A percentile compares a stretch with the other conserved stretches of the same genome.
phyloP scores from a whole-genome alignment of 2,329 filamentous ascomycete species.

The Pseudogymnoascus sp. region DNA sequence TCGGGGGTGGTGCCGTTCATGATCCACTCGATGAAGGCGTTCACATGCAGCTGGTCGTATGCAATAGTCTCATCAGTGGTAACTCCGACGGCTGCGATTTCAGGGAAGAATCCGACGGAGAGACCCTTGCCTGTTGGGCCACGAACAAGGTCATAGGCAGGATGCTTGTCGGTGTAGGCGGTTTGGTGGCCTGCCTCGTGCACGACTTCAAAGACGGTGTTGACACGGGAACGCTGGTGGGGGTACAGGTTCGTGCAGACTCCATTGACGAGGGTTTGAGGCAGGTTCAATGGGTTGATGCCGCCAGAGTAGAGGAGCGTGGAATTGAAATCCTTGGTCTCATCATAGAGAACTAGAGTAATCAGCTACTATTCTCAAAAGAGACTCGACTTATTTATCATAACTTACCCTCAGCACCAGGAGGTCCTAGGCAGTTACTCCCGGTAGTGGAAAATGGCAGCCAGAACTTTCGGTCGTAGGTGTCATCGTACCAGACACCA shows the following conservation, averaged over 20 bases:
- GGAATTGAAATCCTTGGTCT: constrained; percentile 22
- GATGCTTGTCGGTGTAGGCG: constrained; percentile 28
- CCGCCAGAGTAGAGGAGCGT: constrained; percentile 22
- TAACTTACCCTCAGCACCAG: constrained; percentile 23
- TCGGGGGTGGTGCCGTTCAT: constrained; percentile 17
- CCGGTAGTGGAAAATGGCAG: constrained; percentile 11
- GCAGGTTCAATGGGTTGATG: constrained; percentile 22
- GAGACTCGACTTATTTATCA: neutral
- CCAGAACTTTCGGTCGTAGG: constrained; percentile 22
- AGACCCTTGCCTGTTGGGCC: constrained; percentile 26
- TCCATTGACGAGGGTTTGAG: constrained; percentile 17
- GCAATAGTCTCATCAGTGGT: constrained; percentile 22
- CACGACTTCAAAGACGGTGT: constrained; percentile 26
- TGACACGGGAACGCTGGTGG: constrained; percentile 24
- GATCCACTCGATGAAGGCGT: constrained; percentile 25
- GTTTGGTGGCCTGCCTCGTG: constrained; percentile 20
- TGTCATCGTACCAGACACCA: constrained; percentile 19
- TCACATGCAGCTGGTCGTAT: constrained; percentile 25
- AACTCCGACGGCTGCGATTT: constrained; percentile 20
- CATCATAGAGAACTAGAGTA: constrained; percentile 21
- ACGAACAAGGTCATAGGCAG: constrained; percentile 26
- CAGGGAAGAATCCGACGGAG: constrained; percentile 28
- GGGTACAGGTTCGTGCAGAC: constrained; percentile 23
- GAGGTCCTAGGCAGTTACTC: constrained; percentile 20
- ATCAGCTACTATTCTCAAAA: neutral